A percentile compares a stretch with the other conserved stretches of the same genome.
Evolutionary conservation across 495 filamentous ascomycete genomes (phyloP).

Genomic region (Penicillium bovifimosum): DNA sequence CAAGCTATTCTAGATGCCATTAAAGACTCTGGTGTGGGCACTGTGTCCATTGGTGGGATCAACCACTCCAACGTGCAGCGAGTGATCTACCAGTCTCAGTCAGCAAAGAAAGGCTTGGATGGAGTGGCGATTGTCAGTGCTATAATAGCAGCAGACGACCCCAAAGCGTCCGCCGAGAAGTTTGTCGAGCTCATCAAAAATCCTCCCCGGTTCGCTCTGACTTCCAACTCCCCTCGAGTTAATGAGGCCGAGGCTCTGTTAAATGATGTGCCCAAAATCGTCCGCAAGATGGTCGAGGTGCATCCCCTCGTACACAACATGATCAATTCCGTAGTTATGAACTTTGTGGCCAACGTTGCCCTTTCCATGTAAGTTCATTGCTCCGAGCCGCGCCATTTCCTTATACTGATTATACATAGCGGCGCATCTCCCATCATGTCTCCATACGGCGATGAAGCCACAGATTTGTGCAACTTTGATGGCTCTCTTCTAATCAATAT

Average conservation of each 20-base stretch:
- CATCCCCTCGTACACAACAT: slow-evolving; percentile 91
- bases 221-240: slow-evolving; percentile 12
- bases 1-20: slow-evolving; percentile 62
- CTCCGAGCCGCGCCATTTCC: neutral
- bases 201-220: slow-evolving; percentile 44
- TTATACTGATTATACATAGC: slow-evolving; percentile 24
- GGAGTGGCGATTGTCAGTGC: slow-evolving; percentile 89
- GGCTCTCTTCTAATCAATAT: slow-evolving; percentile 86
- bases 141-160: slow-evolving; percentile 67
- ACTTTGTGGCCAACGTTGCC: slow-evolving; percentile 86
- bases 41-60: slow-evolving; percentile 85
- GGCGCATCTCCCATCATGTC: slow-evolving; percentile 95
- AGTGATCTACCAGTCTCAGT: slow-evolving; percentile 60
- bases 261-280: slow-evolving; percentile 46
- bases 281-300: slow-evolving; percentile 51
- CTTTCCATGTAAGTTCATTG: slow-evolving; percentile 54
- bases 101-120: slow-evolving; percentile 51
- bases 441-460: slow-evolving; percentile 75
- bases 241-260: slow-evolving; percentile 38
- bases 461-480: slow-evolving; percentile 62
- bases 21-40: slow-evolving; percentile 39
- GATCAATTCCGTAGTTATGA: slow-evolving; percentile 91
- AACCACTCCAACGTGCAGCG: slow-evolving; percentile 70
- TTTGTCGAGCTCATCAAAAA: slow-evolving; percentile 47
- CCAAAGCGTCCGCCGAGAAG: slow-evolving; percentile 52